Percentiles rank a stretch among this genome's conserved stretches.
Evolutionary conservation across 306 rosid genomes (phyloP).

Genomic region (Cicer pinnatifidum): DNA sequence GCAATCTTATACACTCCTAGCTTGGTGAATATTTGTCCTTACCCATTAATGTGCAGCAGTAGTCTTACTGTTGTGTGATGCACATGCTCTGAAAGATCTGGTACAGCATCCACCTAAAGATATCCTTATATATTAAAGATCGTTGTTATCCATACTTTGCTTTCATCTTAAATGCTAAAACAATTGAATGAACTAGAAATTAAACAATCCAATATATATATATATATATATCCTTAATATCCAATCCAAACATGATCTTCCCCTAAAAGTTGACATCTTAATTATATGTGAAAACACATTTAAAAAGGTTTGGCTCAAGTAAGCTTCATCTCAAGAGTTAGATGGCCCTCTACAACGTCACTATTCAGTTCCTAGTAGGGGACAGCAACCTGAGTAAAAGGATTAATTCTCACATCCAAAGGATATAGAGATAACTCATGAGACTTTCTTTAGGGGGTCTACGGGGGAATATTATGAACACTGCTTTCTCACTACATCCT

Average conservation of each 20-base stretch:
- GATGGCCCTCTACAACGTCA: neutral
- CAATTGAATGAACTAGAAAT: slow-evolving; percentile 38
- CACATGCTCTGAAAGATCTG: slow-evolving; percentile 82
- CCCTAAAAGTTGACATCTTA: slow-evolving; percentile 26
- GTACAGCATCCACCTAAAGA: slow-evolving; percentile 93
- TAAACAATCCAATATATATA: slow-evolving; percentile 3
- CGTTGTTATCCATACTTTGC: slow-evolving; percentile 26
- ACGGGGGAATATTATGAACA: neutral
- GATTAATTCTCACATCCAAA: slow-evolving; percentile 1
- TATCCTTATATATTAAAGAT: slow-evolving; percentile 46
- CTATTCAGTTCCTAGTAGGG: neutral
- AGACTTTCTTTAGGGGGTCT: neutral
- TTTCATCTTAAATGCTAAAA: slow-evolving; percentile 21
- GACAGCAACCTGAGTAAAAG: neutral
- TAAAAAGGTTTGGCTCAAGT: slow-evolving; percentile 18
- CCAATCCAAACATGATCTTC: slow-evolving; percentile 40
- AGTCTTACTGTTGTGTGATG: slow-evolving; percentile 84
- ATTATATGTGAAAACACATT: slow-evolving; percentile 9
- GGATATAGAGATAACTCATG: neutral
- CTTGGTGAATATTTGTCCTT: slow-evolving; percentile 44
- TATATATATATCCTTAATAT: slow-evolving; percentile 5
- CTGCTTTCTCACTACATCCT: slow-evolving; percentile 7
- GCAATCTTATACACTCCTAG: slow-evolving; percentile 34
- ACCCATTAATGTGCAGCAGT: slow-evolving; percentile 92
- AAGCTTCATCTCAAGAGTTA: slow-evolving; percentile 2